phyloP scores from a whole-genome alignment of 768 basidiomycete species.

The Lentinula edodes region DNA sequence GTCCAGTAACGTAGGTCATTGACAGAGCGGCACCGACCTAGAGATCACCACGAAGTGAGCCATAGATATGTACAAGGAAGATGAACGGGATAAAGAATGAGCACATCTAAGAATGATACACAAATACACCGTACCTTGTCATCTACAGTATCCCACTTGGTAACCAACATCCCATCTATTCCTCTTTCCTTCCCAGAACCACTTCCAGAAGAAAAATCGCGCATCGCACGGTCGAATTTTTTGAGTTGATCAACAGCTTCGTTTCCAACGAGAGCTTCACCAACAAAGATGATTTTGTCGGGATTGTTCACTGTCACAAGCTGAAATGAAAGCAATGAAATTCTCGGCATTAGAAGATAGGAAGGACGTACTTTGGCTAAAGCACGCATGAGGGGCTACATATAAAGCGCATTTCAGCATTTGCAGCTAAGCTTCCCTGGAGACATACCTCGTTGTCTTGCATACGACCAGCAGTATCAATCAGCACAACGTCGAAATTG shows the following conservation, averaged over 20 bases:
- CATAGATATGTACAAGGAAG: not conserved
- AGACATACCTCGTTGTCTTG: conserved; percentile 90
- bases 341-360: not conserved
- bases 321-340: conserved; percentile 27
- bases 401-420: conserved; percentile 5
- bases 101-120: not conserved
- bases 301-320: conserved; percentile 91
- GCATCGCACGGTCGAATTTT: conserved; percentile 92
- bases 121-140: conserved; percentile 63
- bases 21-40: conserved; percentile 97
- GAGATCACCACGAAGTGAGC: not conserved
- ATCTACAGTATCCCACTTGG: conserved; percentile 99
- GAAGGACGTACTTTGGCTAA: conserved; percentile 72
- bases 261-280: conserved; percentile 96
- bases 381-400: conserved; percentile 91
- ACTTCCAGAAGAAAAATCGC: conserved; percentile 75
- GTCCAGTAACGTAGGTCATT: conserved; percentile 99
- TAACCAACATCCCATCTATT: conserved; percentile 97
- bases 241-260: conserved; percentile 97
- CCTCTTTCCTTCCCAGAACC: conserved; percentile 74
- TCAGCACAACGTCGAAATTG: conserved; percentile 92
- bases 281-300: conserved; percentile 97
- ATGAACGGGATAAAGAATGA: no score
- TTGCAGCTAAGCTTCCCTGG: not conserved
- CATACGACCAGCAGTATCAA: conserved; percentile 98